Evolutionary conservation across 2,329 filamentous ascomycete genomes (phyloP).

Genomic region (Rhexocercosporidium sp.): DNA sequence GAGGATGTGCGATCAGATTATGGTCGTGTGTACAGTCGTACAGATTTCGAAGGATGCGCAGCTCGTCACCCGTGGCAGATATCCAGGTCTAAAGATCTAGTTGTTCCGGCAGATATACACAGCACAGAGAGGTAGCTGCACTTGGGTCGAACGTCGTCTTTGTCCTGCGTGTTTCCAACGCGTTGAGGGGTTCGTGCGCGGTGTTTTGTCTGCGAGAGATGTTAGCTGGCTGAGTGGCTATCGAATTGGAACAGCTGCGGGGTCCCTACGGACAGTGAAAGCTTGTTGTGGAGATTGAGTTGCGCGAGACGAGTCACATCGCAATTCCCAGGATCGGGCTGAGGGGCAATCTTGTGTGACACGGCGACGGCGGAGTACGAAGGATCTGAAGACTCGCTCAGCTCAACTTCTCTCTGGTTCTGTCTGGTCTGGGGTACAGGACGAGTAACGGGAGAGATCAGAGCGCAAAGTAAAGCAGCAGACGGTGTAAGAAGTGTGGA

Average conservation of each 20-base stretch:
- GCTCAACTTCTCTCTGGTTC: too few relatives aligned
- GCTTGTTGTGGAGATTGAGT: constrained; percentile 7
- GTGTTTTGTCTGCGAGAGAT: constrained; percentile 26
- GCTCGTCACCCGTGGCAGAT: constrained; percentile 10
- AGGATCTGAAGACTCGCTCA: background rate
- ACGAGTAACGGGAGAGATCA: constrained; percentile 18
- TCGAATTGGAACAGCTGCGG: constrained; percentile 19
- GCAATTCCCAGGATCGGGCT: constrained; percentile 16
- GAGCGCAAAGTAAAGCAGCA: constrained; percentile 22
- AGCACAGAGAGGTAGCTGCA: background rate
- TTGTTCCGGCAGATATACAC: constrained; percentile 12
- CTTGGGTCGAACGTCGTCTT: constrained; percentile 28
- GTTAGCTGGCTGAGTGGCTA: constrained; percentile 21
- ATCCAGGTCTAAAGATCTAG: background rate
- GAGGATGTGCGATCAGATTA: background rate
- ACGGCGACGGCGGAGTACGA: background rate
- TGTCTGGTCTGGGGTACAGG: background rate
- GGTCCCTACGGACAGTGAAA: constrained; percentile 11
- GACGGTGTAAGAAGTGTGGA: constrained; percentile 26
- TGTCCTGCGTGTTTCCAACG: constrained; percentile 31
- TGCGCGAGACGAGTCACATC: constrained; percentile 7
- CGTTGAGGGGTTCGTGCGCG: constrained; percentile 29
- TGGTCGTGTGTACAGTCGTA: background rate
- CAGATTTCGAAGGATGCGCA: constrained; percentile 9
- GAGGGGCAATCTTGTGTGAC: constrained; percentile 30